phyloP scores from a whole-genome alignment of 805 yeast genomes.

The Myxozyma mucilagina region DNA sequence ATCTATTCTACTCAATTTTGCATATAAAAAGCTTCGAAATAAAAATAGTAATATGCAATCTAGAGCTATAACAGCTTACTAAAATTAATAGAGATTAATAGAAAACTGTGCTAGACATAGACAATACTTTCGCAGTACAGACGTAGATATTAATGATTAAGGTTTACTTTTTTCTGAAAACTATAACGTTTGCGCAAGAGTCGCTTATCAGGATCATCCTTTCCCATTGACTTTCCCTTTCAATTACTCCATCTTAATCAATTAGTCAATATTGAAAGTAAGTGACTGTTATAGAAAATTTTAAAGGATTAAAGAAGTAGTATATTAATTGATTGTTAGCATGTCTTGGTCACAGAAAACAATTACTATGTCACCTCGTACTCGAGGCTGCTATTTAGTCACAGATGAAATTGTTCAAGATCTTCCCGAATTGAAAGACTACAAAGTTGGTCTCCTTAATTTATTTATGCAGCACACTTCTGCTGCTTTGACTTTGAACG shows the following conservation, averaged over 20 bases:
- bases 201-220: neutral
- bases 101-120: no score
- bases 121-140: no score
- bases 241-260: neutral
- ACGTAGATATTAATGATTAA: no score
- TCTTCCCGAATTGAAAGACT: conserved; percentile 60
- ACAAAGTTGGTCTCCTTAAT: conserved; percentile 63
- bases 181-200: no score
- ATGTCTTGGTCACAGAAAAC: conserved; percentile 32
- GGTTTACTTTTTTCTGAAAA: no score
- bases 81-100: no score
- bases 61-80: neutral
- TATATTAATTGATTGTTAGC: neutral
- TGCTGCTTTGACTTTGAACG: conserved; percentile 74
- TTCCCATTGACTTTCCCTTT: no score
- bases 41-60: neutral
- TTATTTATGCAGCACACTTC: conserved; percentile 77
- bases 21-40: neutral
- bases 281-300: no score
- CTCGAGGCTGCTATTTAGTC: conserved; percentile 69
- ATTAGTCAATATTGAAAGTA: neutral
- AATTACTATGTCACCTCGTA: conserved; percentile 43
- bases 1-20: no score
- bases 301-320: no score
- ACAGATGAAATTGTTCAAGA: conserved; percentile 61